These are phyloP conservation scores for Capsicum baccatum DNA, from an alignment of 257 asterid species.

Conservation along the genomic window DNA sequence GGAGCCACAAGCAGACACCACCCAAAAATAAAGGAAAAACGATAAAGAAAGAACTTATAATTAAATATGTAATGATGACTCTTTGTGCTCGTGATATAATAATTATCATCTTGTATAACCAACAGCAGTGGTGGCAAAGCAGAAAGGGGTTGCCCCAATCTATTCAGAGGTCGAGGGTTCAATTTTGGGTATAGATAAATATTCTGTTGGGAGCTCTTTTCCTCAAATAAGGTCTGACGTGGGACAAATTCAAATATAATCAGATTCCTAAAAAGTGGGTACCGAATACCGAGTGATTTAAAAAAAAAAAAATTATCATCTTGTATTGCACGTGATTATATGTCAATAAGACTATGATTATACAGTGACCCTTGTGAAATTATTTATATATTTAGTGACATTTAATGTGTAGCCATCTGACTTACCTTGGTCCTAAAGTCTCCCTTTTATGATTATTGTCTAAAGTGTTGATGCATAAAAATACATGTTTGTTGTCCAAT, in stretches of 20 bases:
- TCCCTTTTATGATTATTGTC: not conserved
- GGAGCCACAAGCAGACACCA: conserved; percentile 5
- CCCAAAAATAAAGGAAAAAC: conserved; percentile 7
- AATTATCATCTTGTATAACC: not conserved
- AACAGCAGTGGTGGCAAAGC: too few relatives aligned
- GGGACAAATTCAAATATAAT: too few relatives aligned
- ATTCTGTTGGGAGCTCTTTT: too few relatives aligned
- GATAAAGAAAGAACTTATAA: not conserved
- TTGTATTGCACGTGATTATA: not conserved
- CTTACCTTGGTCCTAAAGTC: not conserved
- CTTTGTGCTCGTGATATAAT: not conserved
- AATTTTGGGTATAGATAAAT: too few relatives aligned
- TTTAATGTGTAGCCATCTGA: not conserved
- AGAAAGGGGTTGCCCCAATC: too few relatives aligned
- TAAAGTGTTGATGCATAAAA: not conserved
- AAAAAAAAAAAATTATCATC: not conserved
- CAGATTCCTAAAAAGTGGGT: too few relatives aligned
- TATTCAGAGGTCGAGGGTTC: too few relatives aligned
- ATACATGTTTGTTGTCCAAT: too few relatives aligned
- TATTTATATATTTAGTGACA: not conserved
- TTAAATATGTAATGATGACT: not conserved
- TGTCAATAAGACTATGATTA: not conserved
- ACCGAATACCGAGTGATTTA: too few relatives aligned
- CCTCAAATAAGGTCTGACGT: too few relatives aligned
- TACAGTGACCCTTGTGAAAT: not conserved